phyloP scores from a whole-genome alignment of 2,329 filamentous ascomycete genomes.

The Ophiocordyceps sinensis region DNA sequence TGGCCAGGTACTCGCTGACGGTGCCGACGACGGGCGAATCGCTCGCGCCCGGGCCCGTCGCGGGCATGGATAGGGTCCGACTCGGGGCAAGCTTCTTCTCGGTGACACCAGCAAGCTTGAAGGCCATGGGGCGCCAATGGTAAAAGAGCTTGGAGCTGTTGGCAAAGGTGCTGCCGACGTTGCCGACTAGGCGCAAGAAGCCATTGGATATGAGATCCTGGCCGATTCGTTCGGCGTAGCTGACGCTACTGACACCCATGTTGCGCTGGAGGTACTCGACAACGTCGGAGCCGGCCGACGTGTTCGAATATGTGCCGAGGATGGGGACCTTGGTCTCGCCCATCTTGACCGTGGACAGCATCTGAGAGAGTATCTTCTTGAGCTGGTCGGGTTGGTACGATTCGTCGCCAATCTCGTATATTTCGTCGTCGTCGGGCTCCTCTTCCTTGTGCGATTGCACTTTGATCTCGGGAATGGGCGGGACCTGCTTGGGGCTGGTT shows the following conservation, averaged over 20 bases:
- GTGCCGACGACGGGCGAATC: slow-evolving; percentile 73
- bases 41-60: slow-evolving; percentile 36
- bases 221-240: slow-evolving; percentile 85
- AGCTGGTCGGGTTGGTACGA: slow-evolving; percentile 73
- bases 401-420: slow-evolving; percentile 82
- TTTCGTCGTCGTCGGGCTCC: slow-evolving; percentile 55
- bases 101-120: slow-evolving; percentile 72
- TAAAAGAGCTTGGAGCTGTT: slow-evolving; percentile 97
- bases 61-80: slow-evolving; percentile 60
- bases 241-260: slow-evolving; percentile 70
- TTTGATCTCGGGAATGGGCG: slow-evolving; percentile 71
- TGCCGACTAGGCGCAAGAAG: slow-evolving; percentile 80
- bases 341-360: slow-evolving; percentile 74
- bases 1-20: slow-evolving; percentile 76
- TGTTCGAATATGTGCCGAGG: slow-evolving; percentile 86
- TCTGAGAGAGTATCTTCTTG: slow-evolving; percentile 78
- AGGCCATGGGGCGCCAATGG: slow-evolving; percentile 89
- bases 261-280: slow-evolving; percentile 88
- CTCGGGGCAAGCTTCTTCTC: slow-evolving; percentile 68
- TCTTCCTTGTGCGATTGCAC: slow-evolving; percentile 54
- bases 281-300: slow-evolving; percentile 80
- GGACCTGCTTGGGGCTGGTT: slow-evolving; percentile 43
- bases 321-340: slow-evolving; percentile 92
- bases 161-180: slow-evolving; percentile 87
- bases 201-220: slow-evolving; percentile 82